phyloP scores from a whole-genome alignment of 23 red algal genomes.

The Gracilaria gracilis region DNA sequence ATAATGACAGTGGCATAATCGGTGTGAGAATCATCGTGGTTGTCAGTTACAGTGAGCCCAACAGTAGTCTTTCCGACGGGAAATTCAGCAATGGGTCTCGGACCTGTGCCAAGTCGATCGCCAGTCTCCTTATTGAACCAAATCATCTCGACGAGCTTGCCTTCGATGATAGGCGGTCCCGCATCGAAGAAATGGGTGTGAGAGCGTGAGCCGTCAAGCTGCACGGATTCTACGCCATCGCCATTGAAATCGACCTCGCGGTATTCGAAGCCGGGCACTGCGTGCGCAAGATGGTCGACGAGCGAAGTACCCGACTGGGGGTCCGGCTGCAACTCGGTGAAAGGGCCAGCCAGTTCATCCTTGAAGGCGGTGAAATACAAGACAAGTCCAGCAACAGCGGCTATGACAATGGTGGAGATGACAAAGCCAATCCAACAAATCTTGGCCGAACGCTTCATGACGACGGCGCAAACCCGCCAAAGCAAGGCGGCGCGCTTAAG shows the following conservation, averaged over 20 bases:
- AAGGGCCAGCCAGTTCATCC: neutral
- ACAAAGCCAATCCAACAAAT: slow-evolving; percentile 56
- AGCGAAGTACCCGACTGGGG: slow-evolving; percentile 2
- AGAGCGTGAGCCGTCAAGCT: slow-evolving; percentile 60
- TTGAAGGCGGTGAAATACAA: slow-evolving; percentile 55
- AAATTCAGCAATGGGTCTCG: slow-evolving; percentile 48
- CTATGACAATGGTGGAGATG: slow-evolving; percentile 60
- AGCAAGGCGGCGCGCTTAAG: too few relatives aligned
- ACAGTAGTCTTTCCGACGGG: slow-evolving; percentile 56
- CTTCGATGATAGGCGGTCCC: slow-evolving; percentile 52
- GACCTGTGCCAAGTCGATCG: slow-evolving; percentile 34
- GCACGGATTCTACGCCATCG: slow-evolving; percentile 54
- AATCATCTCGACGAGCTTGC: slow-evolving; percentile 60
- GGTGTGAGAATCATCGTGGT: slow-evolving; percentile 57
- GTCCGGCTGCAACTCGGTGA: neutral
- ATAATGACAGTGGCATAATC: slow-evolving; percentile 73
- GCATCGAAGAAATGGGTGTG: slow-evolving; percentile 77
- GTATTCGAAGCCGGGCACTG: slow-evolving; percentile 59
- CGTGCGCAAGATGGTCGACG: slow-evolving; percentile 69
- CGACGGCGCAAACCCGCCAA: neutral
- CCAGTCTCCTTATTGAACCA: slow-evolving; percentile 68
- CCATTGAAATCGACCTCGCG: slow-evolving; percentile 68
- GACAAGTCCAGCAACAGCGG: slow-evolving; percentile 45
- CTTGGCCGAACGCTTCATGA: slow-evolving; percentile 61
- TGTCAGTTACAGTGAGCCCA: slow-evolving; percentile 71